Evolutionary conservation across 2,329 filamentous ascomycete species (phyloP).

Genomic region (Pyrenophora teres): DNA sequence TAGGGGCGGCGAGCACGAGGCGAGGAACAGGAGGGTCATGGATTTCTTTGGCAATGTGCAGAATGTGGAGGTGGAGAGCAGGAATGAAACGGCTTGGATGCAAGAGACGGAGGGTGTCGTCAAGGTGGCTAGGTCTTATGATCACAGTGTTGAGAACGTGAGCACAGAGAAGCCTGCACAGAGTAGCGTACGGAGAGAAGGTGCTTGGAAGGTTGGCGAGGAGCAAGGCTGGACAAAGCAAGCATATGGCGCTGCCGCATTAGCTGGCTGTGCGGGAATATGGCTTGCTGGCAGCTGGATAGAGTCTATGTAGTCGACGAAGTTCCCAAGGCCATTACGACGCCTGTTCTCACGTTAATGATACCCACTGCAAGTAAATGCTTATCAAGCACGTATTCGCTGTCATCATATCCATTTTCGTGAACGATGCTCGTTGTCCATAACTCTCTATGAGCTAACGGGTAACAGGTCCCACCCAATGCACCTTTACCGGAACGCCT

Average conservation of each 20-base stretch:
- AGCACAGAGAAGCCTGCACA: constrained; percentile 22
- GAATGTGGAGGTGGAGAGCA: constrained; percentile 82
- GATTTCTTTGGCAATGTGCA: constrained; percentile 99
- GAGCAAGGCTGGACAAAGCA: constrained; percentile 50
- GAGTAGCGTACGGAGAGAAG: constrained; percentile 31
- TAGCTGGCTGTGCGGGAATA: constrained; percentile 46
- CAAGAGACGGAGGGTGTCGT: constrained; percentile 78
- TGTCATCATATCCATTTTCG: too few species aligned
- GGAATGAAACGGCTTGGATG: constrained; percentile 53
- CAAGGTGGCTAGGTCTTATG: constrained; percentile 53
- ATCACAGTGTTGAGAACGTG: constrained; percentile 32
- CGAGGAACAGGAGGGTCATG: constrained; percentile 80
- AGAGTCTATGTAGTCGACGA: constrained; percentile 30
- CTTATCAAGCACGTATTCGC: too few species aligned
- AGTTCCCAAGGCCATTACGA: background rate
- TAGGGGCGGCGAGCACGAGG: constrained; percentile 76
- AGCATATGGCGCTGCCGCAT: constrained; percentile 45
- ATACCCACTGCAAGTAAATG: constrained; percentile 4
- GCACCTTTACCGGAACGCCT: constrained; percentile 1
- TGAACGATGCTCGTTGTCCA: too few species aligned
- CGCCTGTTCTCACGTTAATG: constrained; percentile 1
- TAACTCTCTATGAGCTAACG: background rate
- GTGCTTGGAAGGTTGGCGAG: constrained; percentile 42
- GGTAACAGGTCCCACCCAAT: constrained; percentile 5
- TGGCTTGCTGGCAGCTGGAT: constrained; percentile 50